Evolutionary conservation across 768 basidiomycete species (phyloP), one percentile per base, ranked within the genome.

Genomic region (Leucocoprinus sp.): DNA sequence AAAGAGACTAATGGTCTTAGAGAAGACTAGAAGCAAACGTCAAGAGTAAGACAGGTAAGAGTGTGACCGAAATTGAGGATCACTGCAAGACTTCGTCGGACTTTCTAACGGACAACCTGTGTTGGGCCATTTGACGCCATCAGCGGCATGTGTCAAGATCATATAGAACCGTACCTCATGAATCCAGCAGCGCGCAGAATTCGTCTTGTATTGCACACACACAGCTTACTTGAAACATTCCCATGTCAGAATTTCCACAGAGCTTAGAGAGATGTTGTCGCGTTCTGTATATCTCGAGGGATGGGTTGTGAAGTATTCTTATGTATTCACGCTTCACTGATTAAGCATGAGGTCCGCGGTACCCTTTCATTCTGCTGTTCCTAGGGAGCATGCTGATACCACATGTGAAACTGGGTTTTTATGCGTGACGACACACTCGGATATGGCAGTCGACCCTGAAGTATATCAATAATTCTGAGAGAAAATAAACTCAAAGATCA

Each of bases 41-140:
- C 46, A 21, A 34, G 31, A 29, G 45, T 7, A 37, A 15, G 29
- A 41, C 45, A 47, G 38, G 45, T 21, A 31, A 37, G 21, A 39
- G 28, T 44, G 50, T 37, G 43, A 50, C 37, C 49, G 38, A 50
- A 51, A 50, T 40, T 55, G 67, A 62, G 64, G 64, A 66, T 68
- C 68, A 58, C 56, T 67, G 62, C 61, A 59, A 59, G 67, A 67
- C 60, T 60, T 57, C 42, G 60, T 59, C 66, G 65, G 64, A 65
- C 65, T 67, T 67, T 66, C 61, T 61, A 66, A 56, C 59, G 23
- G 46, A 48, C 45, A 49, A 52, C 29, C 28, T 42, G 43, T 35
- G 42, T 45, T 46, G 23, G 24, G 31, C 31, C 11, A 12, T 31
- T 27, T 27, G 5, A 18, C 8, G 27, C 40, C 40, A 29, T 27